Percentiles rank a stretch among this genome's conserved stretches.
Conservation (phyloP, 768 basidiomycete genomes). For the Suillus luteus region DNA sequence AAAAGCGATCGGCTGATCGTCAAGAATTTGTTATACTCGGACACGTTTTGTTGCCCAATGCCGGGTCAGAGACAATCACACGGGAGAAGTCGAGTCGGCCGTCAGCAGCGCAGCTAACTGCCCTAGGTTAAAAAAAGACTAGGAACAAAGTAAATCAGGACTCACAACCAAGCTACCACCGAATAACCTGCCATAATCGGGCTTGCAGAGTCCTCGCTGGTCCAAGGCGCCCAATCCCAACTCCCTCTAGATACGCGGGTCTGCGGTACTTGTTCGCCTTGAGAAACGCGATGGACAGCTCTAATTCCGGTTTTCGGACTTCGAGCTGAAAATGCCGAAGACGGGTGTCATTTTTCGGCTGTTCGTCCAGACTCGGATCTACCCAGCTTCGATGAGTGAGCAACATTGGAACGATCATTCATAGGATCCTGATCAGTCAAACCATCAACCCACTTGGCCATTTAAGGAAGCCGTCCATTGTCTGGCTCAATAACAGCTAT, state of each 20-base stretch:
- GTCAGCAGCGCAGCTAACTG: constrained; percentile 30
- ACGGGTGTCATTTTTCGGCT: constrained; percentile 35
- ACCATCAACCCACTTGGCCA: constrained; percentile 28
- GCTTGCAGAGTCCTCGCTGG: constrained; percentile 19
- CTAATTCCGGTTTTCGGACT: constrained; percentile 42
- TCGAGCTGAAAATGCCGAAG: constrained; percentile 33
- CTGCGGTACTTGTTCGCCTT: constrained; percentile 9
- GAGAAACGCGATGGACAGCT: constrained; percentile 24
- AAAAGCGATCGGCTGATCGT: constrained; percentile 23
- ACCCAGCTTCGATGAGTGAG: constrained; percentile 24
- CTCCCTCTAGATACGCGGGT: constrained; percentile 7
- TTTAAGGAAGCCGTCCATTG: constrained; percentile 34
- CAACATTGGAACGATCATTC: background rate
- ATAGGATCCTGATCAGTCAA: constrained; percentile 30
- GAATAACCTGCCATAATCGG: constrained; percentile 36
- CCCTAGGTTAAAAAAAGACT: constrained; percentile 1
- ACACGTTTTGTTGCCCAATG: constrained; percentile 19
- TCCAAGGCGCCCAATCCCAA: constrained; percentile 21
- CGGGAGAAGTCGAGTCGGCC: constrained; percentile 26
- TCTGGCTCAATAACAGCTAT: constrained; percentile 24
- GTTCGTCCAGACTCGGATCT: constrained; percentile 27
- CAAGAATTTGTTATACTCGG: constrained; percentile 30
- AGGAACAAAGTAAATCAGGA: background rate
- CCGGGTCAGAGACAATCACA: constrained; percentile 33
- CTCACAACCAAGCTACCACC: constrained; percentile 34